Conservation (phyloP, 1,139 yeast genomes). For the Pichia sp. region DNA sequence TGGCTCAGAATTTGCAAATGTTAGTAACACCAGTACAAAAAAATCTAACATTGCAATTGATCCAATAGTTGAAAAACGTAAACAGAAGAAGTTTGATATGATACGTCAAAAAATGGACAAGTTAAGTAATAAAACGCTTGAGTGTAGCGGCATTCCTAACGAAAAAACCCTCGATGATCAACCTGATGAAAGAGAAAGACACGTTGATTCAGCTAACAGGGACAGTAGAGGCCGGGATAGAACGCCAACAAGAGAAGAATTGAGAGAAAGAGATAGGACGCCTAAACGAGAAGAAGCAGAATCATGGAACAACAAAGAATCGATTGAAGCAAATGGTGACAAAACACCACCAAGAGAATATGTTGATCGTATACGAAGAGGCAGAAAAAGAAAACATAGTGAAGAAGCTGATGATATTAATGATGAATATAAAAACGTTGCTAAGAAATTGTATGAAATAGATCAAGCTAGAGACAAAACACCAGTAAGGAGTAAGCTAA, state of each 20-base stretch:
- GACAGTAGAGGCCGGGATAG: neutral
- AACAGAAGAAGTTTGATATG: conserved; percentile 1
- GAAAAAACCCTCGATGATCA: neutral
- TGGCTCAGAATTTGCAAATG: neutral
- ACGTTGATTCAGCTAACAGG: too few relatives aligned
- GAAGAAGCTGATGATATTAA: conserved; percentile 22
- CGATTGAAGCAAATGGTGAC: conserved; percentile 14
- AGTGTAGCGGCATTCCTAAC: conserved; percentile 14
- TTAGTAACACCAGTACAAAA: neutral
- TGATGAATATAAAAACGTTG: too few relatives aligned
- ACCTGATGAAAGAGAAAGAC: neutral
- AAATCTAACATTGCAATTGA: neutral
- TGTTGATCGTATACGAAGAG: conserved; percentile 4
- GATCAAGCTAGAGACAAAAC: neutral
- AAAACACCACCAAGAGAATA: conserved; percentile 12
- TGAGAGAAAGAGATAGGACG: conserved; percentile 14
- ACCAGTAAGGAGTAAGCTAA: neutral
- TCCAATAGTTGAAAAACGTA: neutral
- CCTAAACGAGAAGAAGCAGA: conserved; percentile 10
- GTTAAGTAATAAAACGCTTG: conserved; percentile 27
- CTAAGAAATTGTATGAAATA: neutral
- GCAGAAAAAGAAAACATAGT: conserved; percentile 26
- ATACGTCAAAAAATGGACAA: conserved; percentile 5
- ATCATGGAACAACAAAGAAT: conserved; percentile 4
- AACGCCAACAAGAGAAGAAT: neutral